Evolutionary conservation across 2,329 filamentous ascomycete genomes (phyloP), one percentile per base, ranked within the genome.

Genomic region (Dothistroma septosporum): DNA sequence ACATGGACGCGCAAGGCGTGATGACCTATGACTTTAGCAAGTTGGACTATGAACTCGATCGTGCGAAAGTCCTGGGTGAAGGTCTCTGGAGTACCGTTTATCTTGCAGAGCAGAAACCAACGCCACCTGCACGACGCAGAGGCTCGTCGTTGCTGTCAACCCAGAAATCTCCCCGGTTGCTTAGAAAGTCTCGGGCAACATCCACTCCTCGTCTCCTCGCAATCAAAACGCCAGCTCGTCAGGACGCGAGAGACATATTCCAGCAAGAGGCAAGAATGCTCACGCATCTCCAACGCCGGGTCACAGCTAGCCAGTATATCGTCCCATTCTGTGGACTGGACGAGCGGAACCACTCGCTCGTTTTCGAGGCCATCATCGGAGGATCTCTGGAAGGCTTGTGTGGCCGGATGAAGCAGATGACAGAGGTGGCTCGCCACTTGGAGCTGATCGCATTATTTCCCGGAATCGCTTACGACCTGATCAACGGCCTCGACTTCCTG

Each of bases 401-500:
- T 21, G 64, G 59, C 28, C 67, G 71, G 2, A 61, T 74, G 12
- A 64, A 63, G 53, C 65, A 69, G 22, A 69, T 73, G 68, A 71
- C 71, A 1, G 72, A 73, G 58, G 63, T 72, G 4, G 66, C 64
- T 0, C 76, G 78, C 48, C 70, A 76, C 21, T 47, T 66, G 2
- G 72, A 73, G 33, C 70, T 80, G 3, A 73, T 75, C 7, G 37
- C 59, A 4, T 41, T 76, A 2, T 80, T 79, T 57, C 77, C 78
- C 1, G 53, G 61, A n/a, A 68, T 80, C 8, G 76, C 77, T 0
- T 61, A 68, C 24, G 68, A 75, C 37, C 72, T 80, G 7, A 70
- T 79, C 32, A 66, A 69, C 41, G 77, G 76, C 21, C 69, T 81
- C 3, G 71, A 71, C 4, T 80, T 78, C 73, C 65, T 81, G 58